Conservation (phyloP, 2,329 filamentous ascomycete species). For the Gnomoniopsis sp. region DNA sequence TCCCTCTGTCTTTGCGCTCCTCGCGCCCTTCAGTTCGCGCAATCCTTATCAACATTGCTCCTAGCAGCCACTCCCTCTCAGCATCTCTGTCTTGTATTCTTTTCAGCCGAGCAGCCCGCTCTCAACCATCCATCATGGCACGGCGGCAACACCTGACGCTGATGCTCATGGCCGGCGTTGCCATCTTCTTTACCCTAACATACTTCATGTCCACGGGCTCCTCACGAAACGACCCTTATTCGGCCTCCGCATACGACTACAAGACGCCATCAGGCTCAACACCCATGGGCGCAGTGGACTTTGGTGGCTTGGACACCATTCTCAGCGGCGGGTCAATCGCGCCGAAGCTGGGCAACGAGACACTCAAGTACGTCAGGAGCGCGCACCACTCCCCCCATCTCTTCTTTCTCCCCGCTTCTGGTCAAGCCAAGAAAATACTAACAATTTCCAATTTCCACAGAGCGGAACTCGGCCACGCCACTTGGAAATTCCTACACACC, state of each 20-base stretch:
- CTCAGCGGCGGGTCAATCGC: constrained; percentile 71
- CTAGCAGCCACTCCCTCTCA: not conserved
- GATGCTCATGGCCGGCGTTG: constrained; percentile 51
- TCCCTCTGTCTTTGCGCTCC: not conserved
- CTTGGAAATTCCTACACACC: constrained; percentile 69
- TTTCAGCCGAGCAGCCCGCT: no score
- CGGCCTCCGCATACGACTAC: constrained; percentile 23
- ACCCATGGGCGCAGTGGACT: constrained; percentile 17
- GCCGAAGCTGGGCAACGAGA: constrained; percentile 79
- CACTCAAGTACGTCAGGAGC: constrained; percentile 56
- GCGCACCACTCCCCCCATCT: not conserved
- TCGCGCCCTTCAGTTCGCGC: not conserved
- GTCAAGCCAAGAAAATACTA: not conserved
- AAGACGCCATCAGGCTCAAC: constrained; percentile 21
- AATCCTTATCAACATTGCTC: not conserved
- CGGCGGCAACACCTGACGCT: constrained; percentile 51
- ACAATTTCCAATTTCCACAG: constrained; percentile 35
- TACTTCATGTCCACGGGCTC: constrained; percentile 49
- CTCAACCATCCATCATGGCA: constrained; percentile 38
- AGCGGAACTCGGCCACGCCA: constrained; percentile 63
- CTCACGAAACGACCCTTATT: constrained; percentile 19
- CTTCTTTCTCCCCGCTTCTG: not conserved
- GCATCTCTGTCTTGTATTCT: no score
- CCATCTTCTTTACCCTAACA: constrained; percentile 54
- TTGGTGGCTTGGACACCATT: constrained; percentile 45